A percentile compares a stretch with the other conserved stretches of the same genome.
These are phyloP conservation scores for Pterula multifida DNA, from an alignment of 1,284 basidiomycete species.

Conservation along the genomic window DNA sequence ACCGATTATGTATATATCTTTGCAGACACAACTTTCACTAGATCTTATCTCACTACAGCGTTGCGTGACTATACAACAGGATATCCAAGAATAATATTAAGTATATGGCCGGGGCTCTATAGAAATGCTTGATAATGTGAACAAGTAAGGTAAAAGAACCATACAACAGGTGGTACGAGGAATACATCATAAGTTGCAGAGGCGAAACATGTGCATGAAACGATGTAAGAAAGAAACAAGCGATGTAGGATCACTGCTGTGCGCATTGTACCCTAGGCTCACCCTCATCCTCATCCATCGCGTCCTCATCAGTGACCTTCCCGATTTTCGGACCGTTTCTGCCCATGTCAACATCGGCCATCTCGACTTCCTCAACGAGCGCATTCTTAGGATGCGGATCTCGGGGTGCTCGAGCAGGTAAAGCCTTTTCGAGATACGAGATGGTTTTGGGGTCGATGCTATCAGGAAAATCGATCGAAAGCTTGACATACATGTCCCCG, in stretches of 20 bases:
- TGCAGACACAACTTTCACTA: no score
- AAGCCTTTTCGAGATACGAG: constrained; percentile 73
- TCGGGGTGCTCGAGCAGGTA: constrained; percentile 69
- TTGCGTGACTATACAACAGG: no score
- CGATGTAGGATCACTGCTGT: constrained; percentile 43
- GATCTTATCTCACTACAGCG: no score
- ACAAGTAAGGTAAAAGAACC: no score
- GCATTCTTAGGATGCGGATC: constrained; percentile 61
- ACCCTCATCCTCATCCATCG: constrained; percentile 80
- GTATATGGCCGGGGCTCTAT: no score
- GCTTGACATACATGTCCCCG: constrained; percentile 86
- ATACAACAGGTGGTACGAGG: no score
- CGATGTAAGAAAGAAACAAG: background rate
- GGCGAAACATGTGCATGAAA: no score
- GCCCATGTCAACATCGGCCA: constrained; percentile 61
- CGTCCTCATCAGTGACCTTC: constrained; percentile 41
- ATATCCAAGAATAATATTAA: no score
- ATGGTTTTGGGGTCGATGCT: constrained; percentile 60
- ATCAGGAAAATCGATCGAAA: constrained; percentile 88
- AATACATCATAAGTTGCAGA: no score
- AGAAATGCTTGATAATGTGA: no score
- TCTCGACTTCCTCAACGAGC: constrained; percentile 76
- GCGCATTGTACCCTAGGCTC: constrained; percentile 77
- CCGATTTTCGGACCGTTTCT: constrained; percentile 52
- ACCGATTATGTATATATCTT: no score